Conservation (phyloP, 1,284 basidiomycete genomes). For the Peniophora sp. region DNA sequence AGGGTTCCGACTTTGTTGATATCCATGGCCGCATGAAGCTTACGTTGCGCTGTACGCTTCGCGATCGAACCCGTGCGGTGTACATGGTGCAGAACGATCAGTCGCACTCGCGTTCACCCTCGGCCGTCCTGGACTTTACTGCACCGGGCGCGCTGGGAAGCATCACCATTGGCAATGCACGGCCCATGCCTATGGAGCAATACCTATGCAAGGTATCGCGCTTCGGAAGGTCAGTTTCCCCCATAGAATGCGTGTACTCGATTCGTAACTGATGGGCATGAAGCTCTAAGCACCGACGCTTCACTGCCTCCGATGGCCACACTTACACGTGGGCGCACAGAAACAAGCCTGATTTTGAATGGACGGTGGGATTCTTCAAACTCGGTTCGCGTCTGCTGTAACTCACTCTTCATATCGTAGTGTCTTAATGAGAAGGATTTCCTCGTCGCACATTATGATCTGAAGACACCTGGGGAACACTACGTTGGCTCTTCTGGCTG, state of each 20-base stretch:
- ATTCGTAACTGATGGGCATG: constrained; percentile 6
- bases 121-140: constrained; percentile 44
- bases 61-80: constrained; percentile 29
- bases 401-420: constrained; percentile 22
- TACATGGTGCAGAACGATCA: constrained; percentile 45
- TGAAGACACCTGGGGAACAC: constrained; percentile 45
- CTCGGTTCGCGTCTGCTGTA: not conserved
- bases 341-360: constrained; percentile 41
- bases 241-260: constrained; percentile 2
- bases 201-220: constrained; percentile 38
- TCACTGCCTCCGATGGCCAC: constrained; percentile 47
- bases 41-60: constrained; percentile 37
- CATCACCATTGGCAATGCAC: constrained; percentile 32
- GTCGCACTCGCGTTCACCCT: constrained; percentile 23
- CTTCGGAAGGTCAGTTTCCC: constrained; percentile 29
- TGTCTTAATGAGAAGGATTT: constrained; percentile 44
- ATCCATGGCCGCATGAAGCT: constrained; percentile 52
- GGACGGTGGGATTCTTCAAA: constrained; percentile 40
- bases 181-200: constrained; percentile 37
- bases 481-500: constrained; percentile 49
- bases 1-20: constrained; percentile 51
- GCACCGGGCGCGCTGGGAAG: constrained; percentile 40
- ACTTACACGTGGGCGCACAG: constrained; percentile 52
- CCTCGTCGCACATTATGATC: constrained; percentile 50
- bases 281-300: constrained; percentile 40